phyloP scores from a whole-genome alignment of 1,284 basidiomycete genomes.

The Laetiporus sulphureus region DNA sequence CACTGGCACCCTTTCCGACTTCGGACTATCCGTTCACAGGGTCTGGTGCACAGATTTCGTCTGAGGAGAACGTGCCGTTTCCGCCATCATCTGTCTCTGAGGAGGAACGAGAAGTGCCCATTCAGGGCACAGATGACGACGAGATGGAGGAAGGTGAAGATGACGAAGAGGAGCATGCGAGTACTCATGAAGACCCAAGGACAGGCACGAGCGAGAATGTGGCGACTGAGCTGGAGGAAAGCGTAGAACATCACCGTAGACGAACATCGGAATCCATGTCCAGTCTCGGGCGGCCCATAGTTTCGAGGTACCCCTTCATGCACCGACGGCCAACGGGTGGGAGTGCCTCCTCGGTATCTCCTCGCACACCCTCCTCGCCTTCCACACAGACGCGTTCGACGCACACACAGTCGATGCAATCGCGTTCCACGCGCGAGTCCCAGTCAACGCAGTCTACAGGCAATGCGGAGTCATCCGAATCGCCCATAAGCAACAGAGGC shows the following conservation, averaged over 20 bases:
- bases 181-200: too few relatives aligned
- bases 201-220: conserved; percentile 23
- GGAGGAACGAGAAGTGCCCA: conserved; percentile 23
- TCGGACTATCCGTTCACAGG: conserved; percentile 55
- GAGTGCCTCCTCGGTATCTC: conserved; percentile 33
- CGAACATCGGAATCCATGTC: conserved; percentile 73
- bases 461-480: conserved; percentile 50
- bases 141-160: conserved; percentile 21
- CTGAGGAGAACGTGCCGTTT: conserved; percentile 60
- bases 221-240: conserved; percentile 24
- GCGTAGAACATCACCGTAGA: conserved; percentile 41
- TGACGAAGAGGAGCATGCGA: conserved; percentile 19
- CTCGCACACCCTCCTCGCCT: conserved; percentile 20
- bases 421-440: conserved; percentile 37
- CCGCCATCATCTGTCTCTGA: conserved; percentile 47
- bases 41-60: conserved; percentile 48
- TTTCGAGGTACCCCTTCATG: conserved; percentile 64
- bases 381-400: conserved; percentile 30
- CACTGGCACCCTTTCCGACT: conserved; percentile 21
- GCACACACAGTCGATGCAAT: conserved; percentile 33
- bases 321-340: conserved; percentile 44
- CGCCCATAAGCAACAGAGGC: conserved; percentile 27
- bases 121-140: conserved; percentile 26
- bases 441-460: conserved; percentile 49
- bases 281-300: conserved; percentile 68